These are phyloP conservation scores for Glycine soja DNA, from an alignment of 306 rosid genomes.

Conservation along the genomic window DNA sequence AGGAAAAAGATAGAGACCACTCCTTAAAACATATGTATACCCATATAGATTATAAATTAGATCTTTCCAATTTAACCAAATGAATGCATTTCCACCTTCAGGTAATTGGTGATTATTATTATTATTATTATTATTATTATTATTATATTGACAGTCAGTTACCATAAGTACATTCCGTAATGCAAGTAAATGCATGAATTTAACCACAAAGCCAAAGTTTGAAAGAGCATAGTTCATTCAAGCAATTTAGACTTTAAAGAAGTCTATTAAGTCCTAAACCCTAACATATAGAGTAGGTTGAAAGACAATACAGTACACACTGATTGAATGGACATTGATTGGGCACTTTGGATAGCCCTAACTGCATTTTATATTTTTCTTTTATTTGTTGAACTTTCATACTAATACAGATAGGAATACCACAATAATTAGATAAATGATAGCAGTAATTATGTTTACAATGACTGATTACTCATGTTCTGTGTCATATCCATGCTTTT, in stretches of 20 bases:
- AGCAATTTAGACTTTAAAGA: constrained; percentile 28
- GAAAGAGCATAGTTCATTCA: constrained; percentile 8
- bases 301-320: neutral
- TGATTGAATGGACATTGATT: constrained; percentile 4
- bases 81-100: constrained; percentile 30
- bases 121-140: neutral
- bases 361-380: constrained; percentile 4
- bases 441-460: neutral
- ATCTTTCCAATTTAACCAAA: constrained; percentile 35
- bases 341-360: constrained; percentile 9
- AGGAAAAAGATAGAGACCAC: constrained; percentile 19
- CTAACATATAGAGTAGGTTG: constrained; percentile 14
- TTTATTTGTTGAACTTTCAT: constrained; percentile 9
- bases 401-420: neutral
- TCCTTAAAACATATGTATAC: constrained; percentile 15
- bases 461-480: neutral
- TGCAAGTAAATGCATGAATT: constrained; percentile 6
- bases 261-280: constrained; percentile 21
- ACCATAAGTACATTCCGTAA: constrained; percentile 22
- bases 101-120: neutral
- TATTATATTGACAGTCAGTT: constrained; percentile 24
- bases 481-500: constrained; percentile 21
- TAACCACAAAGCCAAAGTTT: constrained; percentile 5
- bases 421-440: constrained; percentile 20
- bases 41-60: constrained; percentile 32